Base-by-base conservation (phyloP, 108 stramenopile genomes). In the Epipyxis sp. region DNA sequence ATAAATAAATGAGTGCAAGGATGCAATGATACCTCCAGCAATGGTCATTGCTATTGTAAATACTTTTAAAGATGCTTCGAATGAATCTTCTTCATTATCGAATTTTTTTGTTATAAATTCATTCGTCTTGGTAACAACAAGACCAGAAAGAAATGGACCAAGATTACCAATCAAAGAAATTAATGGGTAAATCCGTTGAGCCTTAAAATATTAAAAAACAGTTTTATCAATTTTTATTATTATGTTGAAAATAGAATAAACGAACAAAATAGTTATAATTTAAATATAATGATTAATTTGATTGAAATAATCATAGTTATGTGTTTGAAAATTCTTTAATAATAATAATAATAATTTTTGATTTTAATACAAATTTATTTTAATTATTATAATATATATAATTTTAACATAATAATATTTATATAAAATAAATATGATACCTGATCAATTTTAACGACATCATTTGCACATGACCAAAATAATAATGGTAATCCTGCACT, bases 401-500 rank as follows among this genome's bases (percentile, higher is more conserved):
- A n/a, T n/a, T n/a, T n/a, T n/a, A n/a, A n/a, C n/a, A n/a, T n/a
- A 96, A 96, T 44, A 25, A 57, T 57, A 57, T 57, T 25, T 57
- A 25, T 25, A 57, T 25, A 57, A 57, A 57, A 57, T 25, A 94
- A 82, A 78, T 93, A 92, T 27, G 13, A 13, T 50, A 94, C 94
- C 82, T 97, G 93, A 20, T 88, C 83, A 59, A 97, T 90, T 0
- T 89, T 79, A 1, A 95, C 93, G 43, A 94, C 92, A 78, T 94
- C 93, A 83, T 97, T 97, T 76, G 96, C 96, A 85, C 91, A 94
- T 69, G 94, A 93, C 96, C 96, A 97, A 88, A 97, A 97, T 40
- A 97, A 83, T 29, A 97, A 57, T 6, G 71, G 35, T 10, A 74
- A 37, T 10, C 32, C 71, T 29, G 71, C 71, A 57, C 71, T 74